Evolutionary conservation across 257 asterid genomes (phyloP), one percentile per base, ranked within the genome.

Genomic region (Cordia subcordata): DNA sequence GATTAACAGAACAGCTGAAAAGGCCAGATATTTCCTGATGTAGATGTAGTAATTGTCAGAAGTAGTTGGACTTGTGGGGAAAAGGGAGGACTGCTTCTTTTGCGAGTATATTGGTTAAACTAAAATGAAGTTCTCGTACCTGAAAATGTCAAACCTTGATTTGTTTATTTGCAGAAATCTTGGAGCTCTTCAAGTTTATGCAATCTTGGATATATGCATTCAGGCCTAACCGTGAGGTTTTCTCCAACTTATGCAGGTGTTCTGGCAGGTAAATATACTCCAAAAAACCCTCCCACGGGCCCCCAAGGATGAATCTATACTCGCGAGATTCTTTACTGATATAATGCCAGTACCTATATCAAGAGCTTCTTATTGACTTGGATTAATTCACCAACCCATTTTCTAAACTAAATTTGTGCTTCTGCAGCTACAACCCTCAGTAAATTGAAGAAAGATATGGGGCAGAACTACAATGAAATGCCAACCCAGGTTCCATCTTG

Each of bases 241-340:
- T 62, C n/a, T 68, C 49, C 47, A 62, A 62, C 42, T 60, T 70
- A 19, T 65, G 68, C 82, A 89, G 97, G 97, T 68, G 94, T 84
- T 70, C 84, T 91, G 60, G 88, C 94, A 1, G 98, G 98, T 47
- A 91, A 91, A 61, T 91, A 91, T 57, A 85, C 92, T 54, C 95
- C 94, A 17, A 68, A 54, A 42, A 85, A 85, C 66, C 85, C 89
- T 47, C 96, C 98, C 8, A 62, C 94, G 0, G 96, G 98, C 42
- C 98, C 98, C 50, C 72, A 96, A 58, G 88, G 96, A 63, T 79
- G 56, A 75, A 88, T 91, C 37, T 91, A 91, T 73, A 91, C 96
- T 57, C 82, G 80, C 6, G 85, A 87, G 55, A 83, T 83, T 75
- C 62, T 89, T 69, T 77, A 84, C 6, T 86, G 77, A 65, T 79